These are phyloP conservation scores for Tulasnella sp. DNA, from an alignment of 768 basidiomycete genomes.

Conservation along the genomic window DNA sequence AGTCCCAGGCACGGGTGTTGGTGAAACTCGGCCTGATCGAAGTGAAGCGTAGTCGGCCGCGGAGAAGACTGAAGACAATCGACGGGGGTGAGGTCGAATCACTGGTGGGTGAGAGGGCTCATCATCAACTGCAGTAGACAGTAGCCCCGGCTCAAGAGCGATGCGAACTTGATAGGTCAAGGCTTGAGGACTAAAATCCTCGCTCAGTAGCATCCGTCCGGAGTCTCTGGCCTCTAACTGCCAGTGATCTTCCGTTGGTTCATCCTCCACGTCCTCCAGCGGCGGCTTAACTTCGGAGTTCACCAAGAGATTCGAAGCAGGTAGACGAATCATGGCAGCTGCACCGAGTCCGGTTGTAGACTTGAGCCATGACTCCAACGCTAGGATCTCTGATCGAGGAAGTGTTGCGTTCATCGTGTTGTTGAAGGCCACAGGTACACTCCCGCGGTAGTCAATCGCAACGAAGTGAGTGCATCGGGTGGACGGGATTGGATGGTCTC, in stretches of 20 bases:
- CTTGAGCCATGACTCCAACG: constrained; percentile 66
- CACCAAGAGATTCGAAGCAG: constrained; percentile 41
- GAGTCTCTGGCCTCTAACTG: constrained; percentile 12
- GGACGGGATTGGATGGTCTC: constrained; percentile 87
- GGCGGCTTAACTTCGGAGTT: not conserved
- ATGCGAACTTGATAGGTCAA: not conserved
- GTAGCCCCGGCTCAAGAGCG: not conserved
- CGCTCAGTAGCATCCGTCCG: constrained; percentile 9
- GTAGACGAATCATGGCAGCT: constrained; percentile 56
- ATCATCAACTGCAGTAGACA: not conserved
- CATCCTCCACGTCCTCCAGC: not conserved
- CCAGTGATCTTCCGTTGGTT: constrained; percentile 16
- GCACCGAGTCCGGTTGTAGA: constrained; percentile 35
- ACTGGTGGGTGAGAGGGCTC: not conserved
- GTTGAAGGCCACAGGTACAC: constrained; percentile 74
- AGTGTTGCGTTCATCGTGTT: constrained; percentile 71
- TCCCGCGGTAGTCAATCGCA: constrained; percentile 78
- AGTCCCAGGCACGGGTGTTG: not conserved
- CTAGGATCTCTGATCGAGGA: constrained; percentile 50
- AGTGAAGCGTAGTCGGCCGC: not conserved
- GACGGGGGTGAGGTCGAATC: not conserved
- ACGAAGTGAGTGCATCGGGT: constrained; percentile 77
- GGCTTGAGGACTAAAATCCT: not conserved
- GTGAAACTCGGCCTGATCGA: not conserved
- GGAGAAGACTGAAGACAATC: not conserved